Conservation (phyloP, 148 eudicot genomes). For the Fagopyrum esculentum region DNA sequence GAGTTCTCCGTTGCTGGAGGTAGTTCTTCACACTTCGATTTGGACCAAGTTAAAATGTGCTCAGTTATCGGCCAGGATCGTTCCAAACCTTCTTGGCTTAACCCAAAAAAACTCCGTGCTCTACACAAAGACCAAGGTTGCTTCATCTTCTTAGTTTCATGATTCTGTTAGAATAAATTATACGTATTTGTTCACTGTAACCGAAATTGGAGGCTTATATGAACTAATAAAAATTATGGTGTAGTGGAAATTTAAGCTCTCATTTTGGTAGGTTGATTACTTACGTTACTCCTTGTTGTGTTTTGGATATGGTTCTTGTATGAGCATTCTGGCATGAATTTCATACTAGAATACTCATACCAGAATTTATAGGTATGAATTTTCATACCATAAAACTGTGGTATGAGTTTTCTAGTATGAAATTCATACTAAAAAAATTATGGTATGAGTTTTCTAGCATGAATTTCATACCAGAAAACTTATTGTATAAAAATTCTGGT, state of each 20-base stretch:
- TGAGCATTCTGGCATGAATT: no score
- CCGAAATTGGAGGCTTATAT: not conserved
- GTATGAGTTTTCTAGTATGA: no score
- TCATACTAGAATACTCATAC: no score
- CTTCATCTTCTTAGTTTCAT: not conserved
- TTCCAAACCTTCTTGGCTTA: slow-evolving; percentile 57
- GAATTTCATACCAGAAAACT: no score
- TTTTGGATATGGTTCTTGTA: not conserved
- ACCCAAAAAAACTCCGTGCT: slow-evolving; percentile 67
- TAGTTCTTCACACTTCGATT: no score
- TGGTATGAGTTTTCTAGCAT: no score
- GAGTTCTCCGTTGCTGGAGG: slow-evolving; percentile 17
- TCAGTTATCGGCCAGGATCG: slow-evolving; percentile 56
- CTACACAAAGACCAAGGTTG: slow-evolving; percentile 67
- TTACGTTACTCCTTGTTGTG: not conserved
- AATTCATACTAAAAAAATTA: no score
- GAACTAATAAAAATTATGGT: not conserved
- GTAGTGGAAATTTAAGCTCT: not conserved
- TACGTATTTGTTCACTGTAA: not conserved
- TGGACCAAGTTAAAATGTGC: slow-evolving; percentile 41
- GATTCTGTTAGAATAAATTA: not conserved
- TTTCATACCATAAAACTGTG: no score
- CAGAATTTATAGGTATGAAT: no score
- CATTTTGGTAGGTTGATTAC: not conserved
- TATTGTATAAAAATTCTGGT: no score